Evolutionary conservation across 208 protist species (phyloP).

Genomic region (Leptomonas seymouri): DNA sequence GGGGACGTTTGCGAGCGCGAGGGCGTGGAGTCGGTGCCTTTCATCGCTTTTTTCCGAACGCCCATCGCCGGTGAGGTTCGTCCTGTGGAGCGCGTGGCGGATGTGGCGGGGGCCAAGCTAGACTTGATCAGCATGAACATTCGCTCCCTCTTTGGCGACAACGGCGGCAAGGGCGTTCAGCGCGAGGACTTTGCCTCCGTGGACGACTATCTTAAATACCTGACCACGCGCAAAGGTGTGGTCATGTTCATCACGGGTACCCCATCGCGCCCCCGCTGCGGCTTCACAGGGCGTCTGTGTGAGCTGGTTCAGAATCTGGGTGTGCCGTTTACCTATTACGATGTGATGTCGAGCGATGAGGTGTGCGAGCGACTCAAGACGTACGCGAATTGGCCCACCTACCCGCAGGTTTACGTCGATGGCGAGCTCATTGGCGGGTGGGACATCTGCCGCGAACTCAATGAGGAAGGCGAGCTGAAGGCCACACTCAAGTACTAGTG

Average conservation of each 20-base stretch:
- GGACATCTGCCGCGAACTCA: slow-evolving; percentile 89
- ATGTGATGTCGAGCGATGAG: slow-evolving; percentile 91
- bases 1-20: slow-evolving; percentile 76
- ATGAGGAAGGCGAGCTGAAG: slow-evolving; percentile 85
- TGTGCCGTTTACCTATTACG: slow-evolving; percentile 83
- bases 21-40: slow-evolving; percentile 87
- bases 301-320: slow-evolving; percentile 73
- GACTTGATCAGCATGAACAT: slow-evolving; percentile 79
- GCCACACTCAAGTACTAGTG: slow-evolving; percentile 48
- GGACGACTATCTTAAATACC: slow-evolving; percentile 80
- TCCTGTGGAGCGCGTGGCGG: slow-evolving; percentile 69
- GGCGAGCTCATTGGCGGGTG: slow-evolving; percentile 93
- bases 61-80: slow-evolving; percentile 18
- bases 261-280: slow-evolving; percentile 88
- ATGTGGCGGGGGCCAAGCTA: slow-evolving; percentile 81
- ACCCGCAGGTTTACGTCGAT: slow-evolving; percentile 94
- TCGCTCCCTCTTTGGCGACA: slow-evolving; percentile 73
- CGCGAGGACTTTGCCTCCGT: slow-evolving; percentile 61
- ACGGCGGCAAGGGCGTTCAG: slow-evolving; percentile 50
- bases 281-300: slow-evolving; percentile 86
- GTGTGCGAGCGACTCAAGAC: slow-evolving; percentile 90
- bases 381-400: slow-evolving; percentile 94
- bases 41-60: slow-evolving; percentile 87
- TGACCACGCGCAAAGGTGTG: slow-evolving; percentile 79
- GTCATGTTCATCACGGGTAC: slow-evolving; percentile 94